Base-by-base conservation (phyloP, 352 stramenopile species). In the Phytopythium delawarense region DNA sequence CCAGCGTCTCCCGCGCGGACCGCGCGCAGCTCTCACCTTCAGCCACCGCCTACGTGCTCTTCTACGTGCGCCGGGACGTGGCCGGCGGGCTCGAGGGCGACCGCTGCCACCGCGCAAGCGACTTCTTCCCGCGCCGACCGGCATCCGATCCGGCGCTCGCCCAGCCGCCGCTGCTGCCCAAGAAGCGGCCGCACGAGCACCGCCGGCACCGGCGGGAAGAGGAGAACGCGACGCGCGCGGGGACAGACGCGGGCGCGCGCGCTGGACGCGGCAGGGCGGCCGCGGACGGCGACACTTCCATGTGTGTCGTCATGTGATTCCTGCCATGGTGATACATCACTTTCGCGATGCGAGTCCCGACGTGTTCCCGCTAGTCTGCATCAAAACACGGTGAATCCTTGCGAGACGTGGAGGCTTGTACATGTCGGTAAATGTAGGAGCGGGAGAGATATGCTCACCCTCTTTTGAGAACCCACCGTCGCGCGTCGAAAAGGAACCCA, bases 21-120 rank as follows among this genome's bases (percentile, higher is more conserved):
- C 25, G 70, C 51, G 28, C 67, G 44, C 67, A 71, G 1, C 45
- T 87, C 7, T 64, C 69, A 11, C 76, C 78, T 2, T 88, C 79
- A 1, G 62, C 68, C 35, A 71, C 80, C 8, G 81, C 79, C 40
- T 92, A 92, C 51, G 46, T 92, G 67, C 73, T 91, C n/a, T 90
- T 91, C 61, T 91, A 84, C 67, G 65, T 81, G 39, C 69, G 83
- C 34, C 51, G 80, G 59, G 81, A 91, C 62, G 48, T 89, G 4
- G 70, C 75, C 32, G 6, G 25, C 25, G 25, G 25, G 25, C 25
- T 28, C 25, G 25, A 52, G 6, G 20, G 21, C n/a, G 28, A 39
- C 23, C 28, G 55, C 16, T 12, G 32, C 21, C 57, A 49, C 42
- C 55, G 20, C 50, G 39, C 32, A 45, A 53, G 46, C 50, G 67